Base-by-base conservation (phyloP, 768 basidiomycete species). In the Mycena rebaudengoi region DNA sequence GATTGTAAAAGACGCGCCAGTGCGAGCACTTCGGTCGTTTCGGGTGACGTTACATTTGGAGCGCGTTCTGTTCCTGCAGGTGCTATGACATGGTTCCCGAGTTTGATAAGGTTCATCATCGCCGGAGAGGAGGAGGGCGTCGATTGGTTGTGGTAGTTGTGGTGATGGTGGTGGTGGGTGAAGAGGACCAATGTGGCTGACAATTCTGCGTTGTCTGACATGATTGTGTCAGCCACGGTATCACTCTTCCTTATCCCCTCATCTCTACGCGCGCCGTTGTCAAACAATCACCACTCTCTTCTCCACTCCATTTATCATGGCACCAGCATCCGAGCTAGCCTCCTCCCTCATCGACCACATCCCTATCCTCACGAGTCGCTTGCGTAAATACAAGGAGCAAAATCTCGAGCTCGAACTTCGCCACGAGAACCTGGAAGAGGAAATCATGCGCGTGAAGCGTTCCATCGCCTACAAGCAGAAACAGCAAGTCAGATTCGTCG, bases 381-480 rank as follows among this genome's bases (percentile, higher is more conserved):
- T 65, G 37, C 57, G 30, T 52, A 54, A 60, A n/a, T 65, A 65
- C 64, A 58, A 60, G 23, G 64, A 54, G 45, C 37, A 65, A 33
- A 60, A 35, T 52, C 49, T 33, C 57, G 25, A 48, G 51, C 52
- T 65, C 37, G 46, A 60, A 48, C 53, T 55, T n/a, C 64, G 59
- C 12, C 23, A 56, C 58, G 58, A 65, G 26, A 20, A 35, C 13
- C 48, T 65, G 11, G 46, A 56, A 18, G 46, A 50, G 20, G 58
- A 60, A 41, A 56, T 65, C 52, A 41, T 40, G 3, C 58, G 53
- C 52, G 53, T 60, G 44, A 44, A 43, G 10, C 45, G 52, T 13
- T 41, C 39, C 32, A 59, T 65, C 64, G 41, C 37, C 18, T 11
- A 50, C 45, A 65, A 60, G 52, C 45, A 65, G 41, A 2, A 52